Conservation (phyloP, 2,329 filamentous ascomycete genomes). For the Hypoxylon sp. region DNA sequence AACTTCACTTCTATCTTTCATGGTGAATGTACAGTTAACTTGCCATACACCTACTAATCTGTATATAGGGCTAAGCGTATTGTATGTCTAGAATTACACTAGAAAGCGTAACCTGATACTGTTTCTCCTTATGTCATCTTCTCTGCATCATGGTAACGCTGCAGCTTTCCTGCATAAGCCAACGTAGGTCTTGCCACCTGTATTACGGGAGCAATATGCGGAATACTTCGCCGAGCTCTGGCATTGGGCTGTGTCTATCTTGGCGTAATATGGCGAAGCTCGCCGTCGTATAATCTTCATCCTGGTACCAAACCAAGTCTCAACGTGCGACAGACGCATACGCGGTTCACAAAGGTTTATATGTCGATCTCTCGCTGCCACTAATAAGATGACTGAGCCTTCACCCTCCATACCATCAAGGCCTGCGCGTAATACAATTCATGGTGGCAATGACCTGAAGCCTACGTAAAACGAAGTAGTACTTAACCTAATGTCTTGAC, state of each 20-base stretch:
- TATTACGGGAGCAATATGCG: too few species aligned
- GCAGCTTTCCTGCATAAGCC: not conserved
- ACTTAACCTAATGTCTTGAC: not conserved
- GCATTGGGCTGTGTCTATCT: not conserved
- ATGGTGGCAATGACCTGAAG: constrained; percentile 10
- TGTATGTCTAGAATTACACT: not conserved
- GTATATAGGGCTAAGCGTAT: not conserved
- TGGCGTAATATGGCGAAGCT: not conserved
- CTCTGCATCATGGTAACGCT: not conserved
- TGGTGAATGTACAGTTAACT: not conserved
- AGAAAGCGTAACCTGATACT: not conserved
- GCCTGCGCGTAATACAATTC: not conserved
- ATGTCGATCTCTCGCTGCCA: constrained; percentile 4
- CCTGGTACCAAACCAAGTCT: not conserved
- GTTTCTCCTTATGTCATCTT: not conserved
- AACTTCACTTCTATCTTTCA: not conserved
- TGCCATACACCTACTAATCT: not conserved
- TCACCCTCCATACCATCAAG: not conserved
- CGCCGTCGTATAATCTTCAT: not conserved
- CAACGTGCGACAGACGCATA: not conserved
- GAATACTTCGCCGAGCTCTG: not conserved
- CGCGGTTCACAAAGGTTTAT: not conserved
- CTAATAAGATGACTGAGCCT: constrained; percentile 7
- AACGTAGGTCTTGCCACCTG: not conserved
- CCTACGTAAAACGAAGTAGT: constrained; percentile 5